Evolutionary conservation across 1,284 basidiomycete species (phyloP).

Genomic region (Ganoderma lingzhi): DNA sequence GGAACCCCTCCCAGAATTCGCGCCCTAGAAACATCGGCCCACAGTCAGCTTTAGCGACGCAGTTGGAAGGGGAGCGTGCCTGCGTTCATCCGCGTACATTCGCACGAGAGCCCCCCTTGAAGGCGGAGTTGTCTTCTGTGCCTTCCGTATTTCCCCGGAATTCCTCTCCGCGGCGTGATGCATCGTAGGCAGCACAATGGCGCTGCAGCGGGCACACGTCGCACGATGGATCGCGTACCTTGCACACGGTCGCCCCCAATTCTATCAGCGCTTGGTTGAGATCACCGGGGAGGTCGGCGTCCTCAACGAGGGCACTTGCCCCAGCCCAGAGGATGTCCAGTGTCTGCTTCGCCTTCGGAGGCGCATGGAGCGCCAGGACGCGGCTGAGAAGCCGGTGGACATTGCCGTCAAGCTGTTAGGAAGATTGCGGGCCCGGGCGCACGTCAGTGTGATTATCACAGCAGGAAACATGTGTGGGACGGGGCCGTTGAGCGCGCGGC

Average conservation of each 20-base stretch:
- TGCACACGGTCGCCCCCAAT: constrained; percentile 91
- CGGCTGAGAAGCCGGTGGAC: constrained; percentile 86
- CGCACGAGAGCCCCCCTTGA: constrained; percentile 11
- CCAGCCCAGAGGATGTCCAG: constrained; percentile 86
- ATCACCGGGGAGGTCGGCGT: constrained; percentile 71
- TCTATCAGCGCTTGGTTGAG: constrained; percentile 91
- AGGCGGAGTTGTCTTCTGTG: constrained; percentile 23
- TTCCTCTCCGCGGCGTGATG: constrained; percentile 30
- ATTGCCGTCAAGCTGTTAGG: constrained; percentile 86
- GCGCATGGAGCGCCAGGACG: constrained; percentile 82
- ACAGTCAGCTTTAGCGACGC: constrained; percentile 25
- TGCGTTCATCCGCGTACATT: background rate
- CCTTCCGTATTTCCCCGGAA: constrained; percentile 14
- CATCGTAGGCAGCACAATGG: constrained; percentile 72
- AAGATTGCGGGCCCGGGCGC: constrained; percentile 17
- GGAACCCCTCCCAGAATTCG: constrained; percentile 22
- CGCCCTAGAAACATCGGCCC: constrained; percentile 23
- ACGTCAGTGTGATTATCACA: constrained; percentile 17
- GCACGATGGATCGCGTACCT: constrained; percentile 82
- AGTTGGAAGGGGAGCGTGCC: constrained; percentile 9
- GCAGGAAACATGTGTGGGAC: constrained; percentile 3
- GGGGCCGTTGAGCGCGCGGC: background rate
- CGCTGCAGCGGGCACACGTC: constrained; percentile 71
- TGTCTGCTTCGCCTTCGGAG: constrained; percentile 80
- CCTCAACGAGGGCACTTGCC: constrained; percentile 74